phyloP scores from a whole-genome alignment of 164 flowering plant species.

The Aristolochia californica region DNA sequence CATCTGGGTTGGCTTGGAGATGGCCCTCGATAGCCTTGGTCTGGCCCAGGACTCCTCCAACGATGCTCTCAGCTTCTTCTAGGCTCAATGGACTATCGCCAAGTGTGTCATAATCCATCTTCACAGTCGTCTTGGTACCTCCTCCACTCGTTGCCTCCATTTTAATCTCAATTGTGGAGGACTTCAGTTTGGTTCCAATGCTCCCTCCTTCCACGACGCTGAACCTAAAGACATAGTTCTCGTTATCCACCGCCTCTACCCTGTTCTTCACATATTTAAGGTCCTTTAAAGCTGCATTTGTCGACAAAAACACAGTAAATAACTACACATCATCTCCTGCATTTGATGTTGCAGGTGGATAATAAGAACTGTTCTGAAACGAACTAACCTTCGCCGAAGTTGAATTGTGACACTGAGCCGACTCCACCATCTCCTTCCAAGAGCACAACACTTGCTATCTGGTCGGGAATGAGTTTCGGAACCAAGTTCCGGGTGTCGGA shows the following conservation, averaged over 20 bases:
- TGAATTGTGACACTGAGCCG: no score
- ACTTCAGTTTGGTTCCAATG: no score
- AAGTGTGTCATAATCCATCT: no score
- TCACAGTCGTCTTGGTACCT: not conserved
- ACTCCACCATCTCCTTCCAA: slow-evolving; percentile 6
- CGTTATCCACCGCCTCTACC: not conserved
- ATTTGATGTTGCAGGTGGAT: not conserved
- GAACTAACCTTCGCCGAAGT: no score
- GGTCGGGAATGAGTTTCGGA: slow-evolving; percentile 2
- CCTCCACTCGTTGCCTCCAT: not conserved
- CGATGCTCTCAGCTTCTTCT: not conserved
- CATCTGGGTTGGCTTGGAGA: no score
- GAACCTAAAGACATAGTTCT: no score
- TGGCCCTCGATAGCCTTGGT: slow-evolving; percentile 5
- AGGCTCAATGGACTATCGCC: not conserved
- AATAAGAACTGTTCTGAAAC: not conserved
- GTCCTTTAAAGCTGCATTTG: not conserved
- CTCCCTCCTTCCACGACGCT: no score
- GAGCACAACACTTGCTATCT: not conserved
- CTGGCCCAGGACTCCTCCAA: not conserved
- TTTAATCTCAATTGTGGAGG: not conserved
- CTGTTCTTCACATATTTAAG: slow-evolving; percentile 1
- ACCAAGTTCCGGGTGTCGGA: not conserved
- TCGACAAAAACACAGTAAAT: no score
- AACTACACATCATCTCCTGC: no score